Base-by-base conservation (phyloP, 2,329 filamentous ascomycete species). In the Apiospora aurea region DNA sequence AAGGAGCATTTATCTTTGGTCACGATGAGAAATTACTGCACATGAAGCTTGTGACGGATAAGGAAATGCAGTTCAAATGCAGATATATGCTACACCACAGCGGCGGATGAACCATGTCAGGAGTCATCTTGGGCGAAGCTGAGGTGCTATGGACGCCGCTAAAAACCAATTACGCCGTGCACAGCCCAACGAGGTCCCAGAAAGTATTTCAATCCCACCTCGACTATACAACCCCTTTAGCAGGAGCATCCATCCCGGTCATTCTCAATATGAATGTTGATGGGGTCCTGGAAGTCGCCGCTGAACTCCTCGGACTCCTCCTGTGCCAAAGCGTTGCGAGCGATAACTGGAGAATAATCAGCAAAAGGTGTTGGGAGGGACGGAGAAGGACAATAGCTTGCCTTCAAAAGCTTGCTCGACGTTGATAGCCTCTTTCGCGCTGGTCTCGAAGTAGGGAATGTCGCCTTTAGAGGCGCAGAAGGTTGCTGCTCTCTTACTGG, bases 381-480 rank as follows among this genome's bases (percentile, higher is more conserved):
- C 0, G 24, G 5, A 43, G 29, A 34, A n/a, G 26, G 18, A 14
- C 0, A 47, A 21, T 11, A 29, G 4, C 84, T 73, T 81, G 91
- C 91, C 90, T 82, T 94, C 91, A 77, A 91, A 91, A 38, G 89
- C 89, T 80, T 90, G 95, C 84, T 99, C 96, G 61, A 99, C 96
- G 80, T 99, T 99, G 84, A 98, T 93, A 73, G 96, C 96, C 83
- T 99, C 96, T 87, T 99, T 99, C 73, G 96, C 96, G 84, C 95
- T 98, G 24, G 96, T 99, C 90, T 99, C 96, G 80, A 99, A 99
- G 84, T 99, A 99, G 24, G 96, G 96, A 76, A 99, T 98, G 73
- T 94, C 94, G 67, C 96, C 96, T 85, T 98, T 98, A 72, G 94
- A 97, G 83, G 98, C 95, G 84, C 96, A 99, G 83, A 98, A 99